Evolutionary conservation across 2,329 filamentous ascomycete genomes (phyloP), one percentile per base, ranked within the genome.

Genomic region (Diaporthe citriasiana): DNA sequence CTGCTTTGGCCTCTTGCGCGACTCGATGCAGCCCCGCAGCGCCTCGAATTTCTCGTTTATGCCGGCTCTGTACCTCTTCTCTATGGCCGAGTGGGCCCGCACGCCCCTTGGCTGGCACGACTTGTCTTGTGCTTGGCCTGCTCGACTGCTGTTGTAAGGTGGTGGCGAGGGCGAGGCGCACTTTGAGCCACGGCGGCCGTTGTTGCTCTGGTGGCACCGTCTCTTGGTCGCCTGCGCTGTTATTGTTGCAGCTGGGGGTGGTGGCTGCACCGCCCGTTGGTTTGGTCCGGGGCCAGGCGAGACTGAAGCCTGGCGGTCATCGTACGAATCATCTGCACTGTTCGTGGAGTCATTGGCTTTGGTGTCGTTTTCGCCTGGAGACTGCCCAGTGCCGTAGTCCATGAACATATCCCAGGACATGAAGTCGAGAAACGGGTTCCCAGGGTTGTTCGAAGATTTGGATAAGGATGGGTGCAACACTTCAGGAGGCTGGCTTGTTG

Each of bases 371-470:
- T 33, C 10, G 0, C 10, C 56, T 38, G 55, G 19, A 6, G 33
- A n/a, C 4, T 10, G 10, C 9, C 22, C 30, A 33, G 17, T 12
- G 4, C 53, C 22, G 12, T 40, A 59, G 56, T 59, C 56, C 56
- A 59, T 59, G 56, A 59, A 59, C 56, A 59, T 59, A 9, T 59
- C 56, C 56, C 56, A 59, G 40, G 56, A 59, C 56, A 59, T 59
- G 56, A 40, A 59, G 35, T 59, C 56, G 12, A 59, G n/a, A 4
- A 59, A n/a, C 0, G 56, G 56, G 7, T 59, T n/a, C n/a, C n/a
- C n/a, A n/a, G n/a, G n/a, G n/a, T n/a, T n/a, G n/a, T n/a, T 40
- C 25, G 56, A 25, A 1, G 33, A 25, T 13, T 59, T 59, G 12
- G 56, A 40, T 4, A 25, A 40, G 33, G 56, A 35, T 15, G 56